A percentile compares a stretch with the other conserved stretches of the same genome.
Conservation (phyloP, 352 stramenopile species). For the Lagenidium giganteum region DNA sequence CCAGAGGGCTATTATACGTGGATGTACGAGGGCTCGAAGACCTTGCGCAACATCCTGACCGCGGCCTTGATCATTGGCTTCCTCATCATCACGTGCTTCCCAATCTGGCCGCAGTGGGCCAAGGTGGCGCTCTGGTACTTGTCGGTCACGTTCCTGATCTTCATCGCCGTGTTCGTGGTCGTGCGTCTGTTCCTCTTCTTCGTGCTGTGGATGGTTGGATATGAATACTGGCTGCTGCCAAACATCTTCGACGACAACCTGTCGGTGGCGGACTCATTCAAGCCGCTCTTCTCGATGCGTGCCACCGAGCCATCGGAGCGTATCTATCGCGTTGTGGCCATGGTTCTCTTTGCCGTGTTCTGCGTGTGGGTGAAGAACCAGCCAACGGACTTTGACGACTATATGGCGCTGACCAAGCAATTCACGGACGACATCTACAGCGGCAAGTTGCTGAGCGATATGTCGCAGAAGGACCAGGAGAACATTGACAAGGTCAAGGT, state of each 20-base stretch:
- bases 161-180: conserved; percentile 96
- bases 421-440: conserved; percentile 99
- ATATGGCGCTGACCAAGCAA: conserved; percentile 97
- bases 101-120: conserved; percentile 98
- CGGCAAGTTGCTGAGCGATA: conserved; percentile 97
- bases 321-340: conserved; percentile 92
- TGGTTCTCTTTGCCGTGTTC: conserved; percentile 93
- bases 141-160: conserved; percentile 98
- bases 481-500: conserved; percentile 97
- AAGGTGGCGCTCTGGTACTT: conserved; percentile 99
- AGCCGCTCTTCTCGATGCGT: conserved; percentile 89
- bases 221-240: conserved; percentile 98
- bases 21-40: conserved; percentile 99
- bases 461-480: conserved; percentile 97
- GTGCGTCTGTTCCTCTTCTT: conserved; percentile 96
- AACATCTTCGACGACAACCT: conserved; percentile 99
- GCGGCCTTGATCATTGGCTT: conserved; percentile 96
- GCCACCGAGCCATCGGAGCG: conserved; percentile 88
- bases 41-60: conserved; percentile 96
- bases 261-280: conserved; percentile 97
- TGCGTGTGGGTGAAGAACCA: conserved; percentile 98
- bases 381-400: conserved; percentile 99
- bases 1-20: conserved; percentile 98
- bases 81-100: conserved; percentile 97
- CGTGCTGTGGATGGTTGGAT: conserved; percentile 92